Base-by-base conservation (phyloP, 2,329 filamentous ascomycete genomes). In the Colletotrichum siamense region DNA sequence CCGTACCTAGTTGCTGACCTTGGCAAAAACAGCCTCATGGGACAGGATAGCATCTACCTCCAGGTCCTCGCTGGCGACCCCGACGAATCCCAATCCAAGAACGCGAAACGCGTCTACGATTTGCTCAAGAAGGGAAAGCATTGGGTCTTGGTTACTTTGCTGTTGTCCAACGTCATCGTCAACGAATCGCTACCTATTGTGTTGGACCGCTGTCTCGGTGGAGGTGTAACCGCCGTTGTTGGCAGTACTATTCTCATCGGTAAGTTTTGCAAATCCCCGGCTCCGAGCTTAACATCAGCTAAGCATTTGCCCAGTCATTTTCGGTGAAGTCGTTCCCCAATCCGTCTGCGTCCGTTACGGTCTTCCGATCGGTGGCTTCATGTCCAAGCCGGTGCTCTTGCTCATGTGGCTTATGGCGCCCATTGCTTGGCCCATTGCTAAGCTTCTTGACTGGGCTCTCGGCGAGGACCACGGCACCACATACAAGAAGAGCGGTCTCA, bases 401-500 rank as follows among this genome's bases (percentile, higher is more conserved):
- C 91, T 99, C 80, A 99, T 99, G 97, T 99, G 96, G 87, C 84
- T 98, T 77, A 93, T 98, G 88, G 92, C 95, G 12, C 96, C 96
- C 3, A 89, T 99, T 64, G 96, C 96, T 62, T 99, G 95, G 94
- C 97, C 97, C 4, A 98, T 95, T 8, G 97, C 97, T 26, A 98
- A 99, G 86, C 91, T 99, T 24, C 94, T 99, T 81, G 97, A 99
- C 86, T 95, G 92, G 87, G 91, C 98, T 10, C 92, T 99, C 5
- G 97, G 97, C 77, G 95, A 92, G 85, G 96, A 99, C 82, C 77
- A 99, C 83, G 96, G 96, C 69, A 98, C 96, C 1, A 93, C 96
- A 59, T 99, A 99, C 91, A 99, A 99, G 87, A 99, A 99, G 88
- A 96, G 96, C 77, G 97, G 97, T 0, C 87, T 99, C 80, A 99